Percentiles rank a stretch among this genome's conserved stretches.
Evolutionary conservation across 805 yeast genomes (phyloP).

Genomic region (Kuraishia capsulata): DNA sequence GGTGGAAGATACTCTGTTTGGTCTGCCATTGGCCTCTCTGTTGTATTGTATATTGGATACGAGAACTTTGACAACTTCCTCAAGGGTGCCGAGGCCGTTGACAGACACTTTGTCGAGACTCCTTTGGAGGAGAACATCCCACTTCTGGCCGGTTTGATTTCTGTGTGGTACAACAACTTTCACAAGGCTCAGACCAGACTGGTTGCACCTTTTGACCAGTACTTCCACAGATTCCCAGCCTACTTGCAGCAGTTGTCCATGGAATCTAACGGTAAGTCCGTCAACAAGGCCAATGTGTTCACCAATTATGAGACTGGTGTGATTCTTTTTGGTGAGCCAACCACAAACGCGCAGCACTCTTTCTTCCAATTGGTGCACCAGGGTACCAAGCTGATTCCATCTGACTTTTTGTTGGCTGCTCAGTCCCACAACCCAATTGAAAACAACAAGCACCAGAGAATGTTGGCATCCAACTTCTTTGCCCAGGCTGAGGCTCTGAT

Average conservation of each 20-base stretch:
- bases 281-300: conserved; percentile 84
- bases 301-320: conserved; percentile 95
- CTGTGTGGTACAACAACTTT: conserved; percentile 98
- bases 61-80: conserved; percentile 89
- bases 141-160: conserved; percentile 81
- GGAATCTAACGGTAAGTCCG: conserved; percentile 99
- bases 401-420: conserved; percentile 96
- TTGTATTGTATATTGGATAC: conserved; percentile 89
- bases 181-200: conserved; percentile 96
- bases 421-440: conserved; percentile 97
- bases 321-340: conserved; percentile 96
- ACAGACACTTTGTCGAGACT: conserved; percentile 76
- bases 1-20: conserved; percentile 99
- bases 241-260: conserved; percentile 96
- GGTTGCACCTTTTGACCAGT: conserved; percentile 98
- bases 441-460: conserved; percentile 86
- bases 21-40: conserved; percentile 97
- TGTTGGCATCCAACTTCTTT: conserved; percentile 98
- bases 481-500: conserved; percentile 98
- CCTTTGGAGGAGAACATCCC: conserved; percentile 92
- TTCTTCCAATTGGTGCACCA: conserved; percentile 99
- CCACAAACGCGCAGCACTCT: conserved; percentile 97
- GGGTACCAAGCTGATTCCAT: conserved; percentile 95
- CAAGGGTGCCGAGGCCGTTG: conserved; percentile 97
- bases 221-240: conserved; percentile 98